Percentiles rank a stretch among this genome's conserved stretches.
Evolutionary conservation across 331 rosid species (phyloP).

Genomic region (Malus hybrid): DNA sequence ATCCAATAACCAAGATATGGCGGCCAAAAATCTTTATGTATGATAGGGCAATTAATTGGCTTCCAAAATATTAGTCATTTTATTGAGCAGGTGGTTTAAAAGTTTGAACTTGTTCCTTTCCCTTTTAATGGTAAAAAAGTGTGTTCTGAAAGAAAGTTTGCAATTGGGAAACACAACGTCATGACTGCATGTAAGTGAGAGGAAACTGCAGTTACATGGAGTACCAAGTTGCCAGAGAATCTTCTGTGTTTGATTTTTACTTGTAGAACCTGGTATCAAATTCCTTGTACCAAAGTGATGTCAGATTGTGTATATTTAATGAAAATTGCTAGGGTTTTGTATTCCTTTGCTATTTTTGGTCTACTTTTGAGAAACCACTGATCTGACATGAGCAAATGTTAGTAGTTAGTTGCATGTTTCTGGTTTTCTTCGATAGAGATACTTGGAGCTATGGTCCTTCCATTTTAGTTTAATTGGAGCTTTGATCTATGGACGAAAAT

Average conservation of each 20-base stretch:
- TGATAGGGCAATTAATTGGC: not conserved
- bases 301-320: not conserved
- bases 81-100: conserved; percentile 26
- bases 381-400: not conserved
- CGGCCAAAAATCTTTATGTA: too few species aligned
- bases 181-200: conserved; percentile 20
- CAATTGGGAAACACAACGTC: conserved; percentile 30
- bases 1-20: too few species aligned
- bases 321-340: not conserved
- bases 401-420: not conserved
- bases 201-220: conserved; percentile 20
- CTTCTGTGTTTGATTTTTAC: conserved; percentile 21
- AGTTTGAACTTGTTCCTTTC: conserved; percentile 28
- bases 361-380: not conserved
- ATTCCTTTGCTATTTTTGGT: not conserved
- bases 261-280: conserved; percentile 41
- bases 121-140: not conserved
- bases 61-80: conserved; percentile 28
- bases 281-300: conserved; percentile 15
- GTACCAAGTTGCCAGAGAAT: conserved; percentile 47
- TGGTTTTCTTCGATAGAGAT: not conserved
- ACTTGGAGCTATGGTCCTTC: too few species aligned
- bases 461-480: too few species aligned
- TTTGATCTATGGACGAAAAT: too few species aligned
- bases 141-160: conserved; percentile 19